Percentiles rank a stretch among this genome's conserved stretches.
Conservation (phyloP, 2,329 filamentous ascomycete genomes). For the Colletotrichum sansevieriae region DNA sequence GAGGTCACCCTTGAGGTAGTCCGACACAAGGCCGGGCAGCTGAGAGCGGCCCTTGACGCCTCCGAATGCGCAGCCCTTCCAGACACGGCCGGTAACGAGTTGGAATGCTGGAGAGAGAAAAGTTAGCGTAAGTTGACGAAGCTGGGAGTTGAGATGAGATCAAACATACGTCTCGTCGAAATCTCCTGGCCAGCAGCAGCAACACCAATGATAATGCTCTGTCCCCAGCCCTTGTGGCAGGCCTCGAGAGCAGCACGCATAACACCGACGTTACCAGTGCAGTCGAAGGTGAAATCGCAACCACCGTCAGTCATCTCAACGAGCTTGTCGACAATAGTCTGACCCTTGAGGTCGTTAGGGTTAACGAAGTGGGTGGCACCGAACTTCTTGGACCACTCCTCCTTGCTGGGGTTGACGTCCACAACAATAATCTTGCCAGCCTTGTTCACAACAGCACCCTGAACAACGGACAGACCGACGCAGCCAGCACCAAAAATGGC, state of each 20-base stretch:
- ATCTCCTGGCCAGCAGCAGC: conserved; percentile 97
- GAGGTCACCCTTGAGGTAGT: conserved; percentile 90
- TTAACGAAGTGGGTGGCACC: conserved; percentile 98
- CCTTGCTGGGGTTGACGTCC: conserved; percentile 87
- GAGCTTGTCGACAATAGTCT: conserved; percentile 91
- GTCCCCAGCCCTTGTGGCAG: conserved; percentile 99
- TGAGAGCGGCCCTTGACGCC: conserved; percentile 98
- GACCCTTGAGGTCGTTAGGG: conserved; percentile 81
- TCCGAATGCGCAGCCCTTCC: conserved; percentile 98
- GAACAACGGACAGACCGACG: conserved; percentile 94
- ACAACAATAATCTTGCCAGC: conserved; percentile 82
- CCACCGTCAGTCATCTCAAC: conserved; percentile 98
- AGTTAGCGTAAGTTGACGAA: background rate
- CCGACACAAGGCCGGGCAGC: conserved; percentile 85
- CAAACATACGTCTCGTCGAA: conserved; percentile 84
- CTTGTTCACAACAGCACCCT: conserved; percentile 89
- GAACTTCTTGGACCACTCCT: conserved; percentile 93
- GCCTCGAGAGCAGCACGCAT: conserved; percentile 97
- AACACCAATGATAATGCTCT: conserved; percentile 98
- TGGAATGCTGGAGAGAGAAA: conserved; percentile 80
- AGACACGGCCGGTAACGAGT: conserved; percentile 95
- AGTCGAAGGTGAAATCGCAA: conserved; percentile 99
- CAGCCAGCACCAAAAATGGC: conserved; percentile 97
- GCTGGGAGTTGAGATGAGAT: background rate
- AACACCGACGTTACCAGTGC: conserved; percentile 95